Evolutionary conservation across 208 protist species (phyloP), one percentile per base, ranked within the genome.

Genomic region (Leishmania gerbilli): DNA sequence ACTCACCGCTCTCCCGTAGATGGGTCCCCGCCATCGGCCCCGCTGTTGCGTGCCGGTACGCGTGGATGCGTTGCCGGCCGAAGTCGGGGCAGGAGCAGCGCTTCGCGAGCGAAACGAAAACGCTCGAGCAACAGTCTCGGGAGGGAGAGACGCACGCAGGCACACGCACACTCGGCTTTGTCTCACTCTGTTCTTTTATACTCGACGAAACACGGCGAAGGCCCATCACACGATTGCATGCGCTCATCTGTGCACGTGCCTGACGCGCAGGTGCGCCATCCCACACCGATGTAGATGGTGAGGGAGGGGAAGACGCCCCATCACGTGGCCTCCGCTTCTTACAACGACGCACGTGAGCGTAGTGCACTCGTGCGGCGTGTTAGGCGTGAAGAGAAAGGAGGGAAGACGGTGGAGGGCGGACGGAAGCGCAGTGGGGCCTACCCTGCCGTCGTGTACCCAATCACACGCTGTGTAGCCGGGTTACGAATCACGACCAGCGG

Each of bases 401-500:
- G 27, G 4, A 34, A 71, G 15, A 68, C n/a, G 34, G 42, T 34
- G 34, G 13, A 24, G 68, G 42, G 21, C 8, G 9, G 45, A 24
- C 27, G 24, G 68, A 17, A 34, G 3, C 24, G 49, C 49, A 13
- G 51, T 53, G 65, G 47, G 27, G 58, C 47, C 60, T 51, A 37
- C 11, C n/a, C 40, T 1, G 8, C 60, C 7, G 71, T 80, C 7
- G 80, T 77, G 82, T 93, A 93, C 37, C 87, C 90, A n/a, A 82
- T 62, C 34, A 93, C 79, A 40, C 79, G 79, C 45, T 77, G 76
- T 15, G 81, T 91, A 13, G 56, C 45, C 45, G 79, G 72, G 42
- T 93, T 86, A 11, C 90, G 87, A 79, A 87, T 27, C 71, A 87
- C 77, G 13, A 80, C 42, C 68, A 93, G 82, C 53, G 81, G 80